A percentile compares a stretch with the other conserved stretches of the same genome.
Conservation (phyloP, 768 basidiomycete species). For the Suillus brevipes region DNA sequence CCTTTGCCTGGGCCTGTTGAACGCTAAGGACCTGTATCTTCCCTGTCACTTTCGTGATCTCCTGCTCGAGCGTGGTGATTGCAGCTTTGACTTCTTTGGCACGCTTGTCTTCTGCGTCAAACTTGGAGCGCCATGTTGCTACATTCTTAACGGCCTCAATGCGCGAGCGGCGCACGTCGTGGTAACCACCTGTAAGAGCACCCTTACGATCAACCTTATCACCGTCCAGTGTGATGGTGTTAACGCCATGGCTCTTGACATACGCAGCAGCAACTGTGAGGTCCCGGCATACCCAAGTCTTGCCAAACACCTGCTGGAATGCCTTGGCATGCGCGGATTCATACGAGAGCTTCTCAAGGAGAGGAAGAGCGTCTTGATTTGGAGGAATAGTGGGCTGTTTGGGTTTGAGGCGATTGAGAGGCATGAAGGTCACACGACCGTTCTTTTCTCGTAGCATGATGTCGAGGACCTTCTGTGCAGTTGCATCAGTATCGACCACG, state of each 20-base stretch:
- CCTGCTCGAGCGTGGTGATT: slow-evolving; percentile 77
- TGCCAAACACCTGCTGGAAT: slow-evolving; percentile 96
- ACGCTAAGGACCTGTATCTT: slow-evolving; percentile 67
- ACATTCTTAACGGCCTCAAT: slow-evolving; percentile 84
- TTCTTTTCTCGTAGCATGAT: slow-evolving; percentile 92
- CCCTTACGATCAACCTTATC: slow-evolving; percentile 98
- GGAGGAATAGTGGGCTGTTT: slow-evolving; percentile 63
- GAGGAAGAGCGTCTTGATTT: slow-evolving; percentile 75
- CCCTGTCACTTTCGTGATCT: slow-evolving; percentile 76
- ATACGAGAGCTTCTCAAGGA: slow-evolving; percentile 80
- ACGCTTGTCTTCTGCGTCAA: slow-evolving; percentile 60
- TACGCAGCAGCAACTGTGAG: slow-evolving; percentile 91
- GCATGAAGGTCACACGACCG: slow-evolving; percentile 98
- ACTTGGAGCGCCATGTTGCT: slow-evolving; percentile 71
- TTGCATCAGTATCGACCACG: slow-evolving; percentile 95
- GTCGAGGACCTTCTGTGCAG: slow-evolving; percentile 87
- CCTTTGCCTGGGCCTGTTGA: slow-evolving; percentile 69
- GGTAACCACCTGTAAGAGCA: slow-evolving; percentile 92
- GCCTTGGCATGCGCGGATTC: slow-evolving; percentile 73
- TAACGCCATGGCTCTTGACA: slow-evolving; percentile 91
- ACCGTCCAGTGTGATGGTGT: slow-evolving; percentile 96
- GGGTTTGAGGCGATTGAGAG: slow-evolving; percentile 89
- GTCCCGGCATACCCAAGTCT: slow-evolving; percentile 94
- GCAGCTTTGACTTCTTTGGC: slow-evolving; percentile 73
- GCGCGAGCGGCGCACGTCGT: slow-evolving; percentile 87